Base-by-base conservation (phyloP, 1,284 basidiomycete genomes). In the Trichosporon sp. region DNA sequence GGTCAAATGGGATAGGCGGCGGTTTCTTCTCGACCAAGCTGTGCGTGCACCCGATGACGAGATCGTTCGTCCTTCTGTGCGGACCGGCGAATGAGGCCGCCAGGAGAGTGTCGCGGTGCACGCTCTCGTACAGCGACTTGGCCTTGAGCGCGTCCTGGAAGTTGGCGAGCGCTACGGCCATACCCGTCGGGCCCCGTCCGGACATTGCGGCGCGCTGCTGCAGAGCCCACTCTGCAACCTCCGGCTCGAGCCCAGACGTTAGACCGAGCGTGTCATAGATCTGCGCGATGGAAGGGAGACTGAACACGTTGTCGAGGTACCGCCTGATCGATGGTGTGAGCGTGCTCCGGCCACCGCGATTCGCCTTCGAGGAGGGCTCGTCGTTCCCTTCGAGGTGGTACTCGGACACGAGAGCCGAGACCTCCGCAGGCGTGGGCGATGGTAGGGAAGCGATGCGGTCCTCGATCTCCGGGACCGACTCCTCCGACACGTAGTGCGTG, bases 401-500 rank as follows among this genome's bases (percentile, higher is more conserved):
- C 31, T 70, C 71, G 4, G 76, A 68, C 51, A 79, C 76, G 40
- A 82, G 72, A 0, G 74, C 72, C 7, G 78, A 71, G 0, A 78
- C 66, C 16, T 76, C 72, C 0, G 70, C 68, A 14, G 71, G 32
- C 0, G 77, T 75, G 3, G 77, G 74, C 7, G 56, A 69, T 12
- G 76, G 70, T 35, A 85, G 79, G 37, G 80, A 77, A 5, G 80
- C 75, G 35, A 86, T 76, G 31, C 85, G 78, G 12, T 75, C 70
- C 67, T 84, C 76, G 54, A 97, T 88, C 61, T 87, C 87, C 8
- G 91, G 88, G 19, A 96, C 86, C 51, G 90, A 88, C 68, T 90
- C 86, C 32, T 92, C 90, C 2, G 92, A 89, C 66, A 96, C 88
- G 79, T 88, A 97, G 83, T 98, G 95, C 1, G 95, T 96, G 2